A percentile compares a stretch with the other conserved stretches of the same genome.
Conservation (phyloP, 75 land plant genomes). For the Pseudotsuga menziesii region DNA sequence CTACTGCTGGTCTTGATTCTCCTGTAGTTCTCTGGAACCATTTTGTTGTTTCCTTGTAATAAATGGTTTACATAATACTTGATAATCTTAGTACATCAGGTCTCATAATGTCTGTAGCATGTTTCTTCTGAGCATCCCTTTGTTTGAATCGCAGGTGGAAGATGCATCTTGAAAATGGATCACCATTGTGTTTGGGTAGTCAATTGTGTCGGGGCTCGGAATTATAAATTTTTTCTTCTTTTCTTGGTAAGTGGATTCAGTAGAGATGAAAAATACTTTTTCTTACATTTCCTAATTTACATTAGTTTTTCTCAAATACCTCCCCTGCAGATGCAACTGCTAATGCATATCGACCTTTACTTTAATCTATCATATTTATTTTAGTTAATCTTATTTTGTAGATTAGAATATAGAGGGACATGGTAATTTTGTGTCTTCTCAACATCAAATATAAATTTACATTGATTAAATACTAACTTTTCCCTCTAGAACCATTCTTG, state of each 20-base stretch:
- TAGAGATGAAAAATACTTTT: conserved; percentile 4
- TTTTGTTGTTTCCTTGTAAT: background rate
- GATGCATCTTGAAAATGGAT: conserved; percentile 92
- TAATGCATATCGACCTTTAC: background rate
- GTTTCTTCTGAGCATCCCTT: background rate
- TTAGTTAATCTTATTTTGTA: too few relatives aligned
- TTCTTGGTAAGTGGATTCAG: conserved; percentile 55
- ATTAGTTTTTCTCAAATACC: background rate
- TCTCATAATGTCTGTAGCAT: background rate
- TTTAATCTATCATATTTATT: too few relatives aligned
- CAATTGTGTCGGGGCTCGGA: conserved; percentile 85
- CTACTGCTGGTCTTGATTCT: background rate
- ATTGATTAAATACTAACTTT: too few relatives aligned
- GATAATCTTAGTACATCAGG: background rate
- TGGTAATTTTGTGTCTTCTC: too few relatives aligned
- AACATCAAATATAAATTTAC: too few relatives aligned
- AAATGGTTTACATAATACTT: background rate
- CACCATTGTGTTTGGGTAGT: conserved; percentile 94
- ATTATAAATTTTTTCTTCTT: conserved; percentile 83
- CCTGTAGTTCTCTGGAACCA: background rate
- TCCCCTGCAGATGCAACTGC: background rate
- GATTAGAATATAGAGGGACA: too few relatives aligned
- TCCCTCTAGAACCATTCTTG: too few relatives aligned
- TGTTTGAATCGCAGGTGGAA: conserved; percentile 46
- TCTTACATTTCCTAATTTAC: background rate